Evolutionary conservation across 108 stramenopile genomes (phyloP).

Genomic region (Phaeodactylum tricornutum): DNA sequence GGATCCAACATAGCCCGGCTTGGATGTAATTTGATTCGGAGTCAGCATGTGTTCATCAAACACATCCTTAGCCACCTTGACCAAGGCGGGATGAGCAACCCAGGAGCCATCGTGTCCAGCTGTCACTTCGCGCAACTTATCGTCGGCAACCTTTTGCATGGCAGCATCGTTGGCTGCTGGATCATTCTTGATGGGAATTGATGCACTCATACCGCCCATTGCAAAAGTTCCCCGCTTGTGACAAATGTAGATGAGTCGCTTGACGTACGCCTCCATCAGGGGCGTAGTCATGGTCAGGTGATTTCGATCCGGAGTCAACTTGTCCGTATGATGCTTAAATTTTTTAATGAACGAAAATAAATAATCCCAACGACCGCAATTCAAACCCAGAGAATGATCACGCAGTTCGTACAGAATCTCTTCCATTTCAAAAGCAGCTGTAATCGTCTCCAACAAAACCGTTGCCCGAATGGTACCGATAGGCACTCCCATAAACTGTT

Average conservation of each 20-base stretch:
- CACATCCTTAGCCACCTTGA: constrained; percentile 63
- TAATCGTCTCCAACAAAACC: constrained; percentile 88
- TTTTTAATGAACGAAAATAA: constrained; percentile 91
- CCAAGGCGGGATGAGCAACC: constrained; percentile 94
- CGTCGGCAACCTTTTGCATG: constrained; percentile 71
- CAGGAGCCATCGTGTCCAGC: constrained; percentile 94
- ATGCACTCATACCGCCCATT: constrained; percentile 92
- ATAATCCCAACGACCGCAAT: constrained; percentile 96
- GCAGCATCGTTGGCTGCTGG: constrained; percentile 60
- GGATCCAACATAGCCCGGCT: constrained; percentile 40
- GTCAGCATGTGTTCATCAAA: constrained; percentile 86
- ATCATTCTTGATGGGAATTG: constrained; percentile 86
- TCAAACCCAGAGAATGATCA: constrained; percentile 86
- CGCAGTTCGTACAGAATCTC: constrained; percentile 92
- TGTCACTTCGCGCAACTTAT: constrained; percentile 82
- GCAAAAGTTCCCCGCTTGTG: constrained; percentile 92
- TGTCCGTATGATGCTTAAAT: constrained; percentile 64
- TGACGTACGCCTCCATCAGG: constrained; percentile 83
- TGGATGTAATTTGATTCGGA: constrained; percentile 74
- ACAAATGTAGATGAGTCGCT: constrained; percentile 84
- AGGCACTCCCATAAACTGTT: constrained; percentile 76
- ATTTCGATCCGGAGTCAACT: constrained; percentile 78
- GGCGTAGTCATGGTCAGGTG: constrained; percentile 87
- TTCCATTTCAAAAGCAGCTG: constrained; percentile 94
- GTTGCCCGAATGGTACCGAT: constrained; percentile 81